Base-by-base conservation (phyloP, 495 filamentous ascomycete species). In the Penicillium desertorum region DNA sequence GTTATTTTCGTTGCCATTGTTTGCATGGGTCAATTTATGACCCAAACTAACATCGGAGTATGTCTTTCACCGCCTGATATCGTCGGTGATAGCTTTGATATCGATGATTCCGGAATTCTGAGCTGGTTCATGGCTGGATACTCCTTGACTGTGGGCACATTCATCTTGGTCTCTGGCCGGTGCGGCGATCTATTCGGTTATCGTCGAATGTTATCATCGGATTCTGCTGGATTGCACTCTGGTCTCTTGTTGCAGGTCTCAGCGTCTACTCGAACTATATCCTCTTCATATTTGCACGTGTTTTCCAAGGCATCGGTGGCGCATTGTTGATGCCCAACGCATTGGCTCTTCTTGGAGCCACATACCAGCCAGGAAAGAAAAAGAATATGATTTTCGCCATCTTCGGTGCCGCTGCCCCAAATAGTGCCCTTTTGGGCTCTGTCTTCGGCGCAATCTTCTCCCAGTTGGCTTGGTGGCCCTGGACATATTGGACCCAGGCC, bases 361-460 rank as follows among this genome's bases (percentile, higher is more conserved):
- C 77, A 0, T 88, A 86, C 57, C 60, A 66, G 0, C 77, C 79
- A 0, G 82, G 83, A 0, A 68, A 60, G 32, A 76, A 79, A 41
- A 88, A 89, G 75, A 75, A 83, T 37, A 82, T 90, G 76, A 74
- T 80, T 0, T 88, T 90, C 60, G 74, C 80, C 0, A 42, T 86
- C 7, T 89, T 89, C 58, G 87, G 85, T 4, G 84, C 82, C 2
- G 75, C 75, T 41, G 85, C 86, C 0, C 87, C 86, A 0, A 72
- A 64, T 5, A 85, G 87, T 0, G 73, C 67, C 23, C 60, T 83
- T 3, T 9, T 83, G 2, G 86, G 84, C 0, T 70, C 70, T 1
- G 65, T 79, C 0, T 81, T 87, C 53, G 69, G 75, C 0, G 68
- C 71, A 1, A 46, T 88, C 4, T 81, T 86, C 19, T 71, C 80